These are phyloP conservation scores for Paecilomyces variotii DNA, from an alignment of 2,329 filamentous ascomycete species.

Conservation along the genomic window DNA sequence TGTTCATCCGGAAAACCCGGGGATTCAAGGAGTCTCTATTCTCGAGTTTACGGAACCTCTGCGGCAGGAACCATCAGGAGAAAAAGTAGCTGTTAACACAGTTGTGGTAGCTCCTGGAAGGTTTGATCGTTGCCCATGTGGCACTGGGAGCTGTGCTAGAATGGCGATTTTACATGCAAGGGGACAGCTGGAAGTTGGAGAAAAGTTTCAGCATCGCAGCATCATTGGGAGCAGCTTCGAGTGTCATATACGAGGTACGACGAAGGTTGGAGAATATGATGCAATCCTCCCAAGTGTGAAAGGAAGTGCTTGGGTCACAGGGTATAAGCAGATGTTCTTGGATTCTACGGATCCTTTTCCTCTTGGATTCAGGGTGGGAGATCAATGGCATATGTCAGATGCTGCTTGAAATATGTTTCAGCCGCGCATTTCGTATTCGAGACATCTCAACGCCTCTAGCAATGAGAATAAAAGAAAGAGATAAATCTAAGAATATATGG, in stretches of 20 bases:
- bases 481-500: no score
- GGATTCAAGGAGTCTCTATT: constrained; percentile 34
- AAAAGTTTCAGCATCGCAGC: constrained; percentile 33
- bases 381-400: constrained; percentile 5
- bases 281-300: constrained; percentile 37
- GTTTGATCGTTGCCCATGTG: constrained; percentile 42
- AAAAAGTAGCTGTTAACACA: constrained; percentile 30
- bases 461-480: no score
- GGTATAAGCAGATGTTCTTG: constrained; percentile 37
- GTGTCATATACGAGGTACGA: constrained; percentile 28
- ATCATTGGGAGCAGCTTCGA: constrained; percentile 39
- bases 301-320: constrained; percentile 40
- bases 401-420: no score
- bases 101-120: constrained; percentile 40
- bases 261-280: constrained; percentile 31
- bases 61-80: constrained; percentile 5
- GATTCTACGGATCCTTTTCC: constrained; percentile 40
- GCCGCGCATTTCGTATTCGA: no score
- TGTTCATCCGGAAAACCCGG: constrained; percentile 37
- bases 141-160: constrained; percentile 38
- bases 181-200: constrained; percentile 28
- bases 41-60: constrained; percentile 33
- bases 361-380: constrained; percentile 32
- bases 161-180: constrained; percentile 38
- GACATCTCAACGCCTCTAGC: no score